Evolutionary conservation across 805 yeast species (phyloP).

Genomic region (Vanderwaltozyma verrucispora): DNA sequence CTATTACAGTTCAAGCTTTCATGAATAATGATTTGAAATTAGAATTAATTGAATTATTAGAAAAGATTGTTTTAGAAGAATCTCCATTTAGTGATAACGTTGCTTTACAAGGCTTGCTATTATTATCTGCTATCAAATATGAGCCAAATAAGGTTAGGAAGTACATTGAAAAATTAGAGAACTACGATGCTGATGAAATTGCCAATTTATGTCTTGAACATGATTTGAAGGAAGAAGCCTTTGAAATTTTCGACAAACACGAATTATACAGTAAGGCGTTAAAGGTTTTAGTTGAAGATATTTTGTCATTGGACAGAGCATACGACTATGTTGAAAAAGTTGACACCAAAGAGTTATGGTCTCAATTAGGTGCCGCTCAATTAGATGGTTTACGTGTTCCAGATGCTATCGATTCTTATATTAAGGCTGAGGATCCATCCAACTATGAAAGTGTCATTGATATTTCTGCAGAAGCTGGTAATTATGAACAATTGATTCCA

Average conservation of each 20-base stretch:
- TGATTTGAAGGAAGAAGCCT: constrained; percentile 86
- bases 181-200: constrained; percentile 87
- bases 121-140: constrained; percentile 92
- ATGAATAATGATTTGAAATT: constrained; percentile 91
- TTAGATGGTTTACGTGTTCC: constrained; percentile 84
- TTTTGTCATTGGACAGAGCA: constrained; percentile 92
- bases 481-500: constrained; percentile 83
- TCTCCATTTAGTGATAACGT: constrained; percentile 95
- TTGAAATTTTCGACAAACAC: constrained; percentile 80
- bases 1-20: constrained; percentile 87
- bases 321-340: constrained; percentile 85
- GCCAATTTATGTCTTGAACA: constrained; percentile 87
- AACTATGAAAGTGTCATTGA: constrained; percentile 89
- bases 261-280: constrained; percentile 71
- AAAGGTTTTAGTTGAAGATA: constrained; percentile 83
- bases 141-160: constrained; percentile 76
- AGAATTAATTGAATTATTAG: constrained; percentile 88
- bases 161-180: constrained; percentile 82
- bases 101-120: constrained; percentile 84
- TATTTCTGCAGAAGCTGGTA: constrained; percentile 90
- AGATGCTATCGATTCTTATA: constrained; percentile 86
- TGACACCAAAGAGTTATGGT: constrained; percentile 82
- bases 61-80: constrained; percentile 93
- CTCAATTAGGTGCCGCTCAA: constrained; percentile 92
- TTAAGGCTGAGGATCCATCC: constrained; percentile 83